A percentile compares a stretch with the other conserved stretches of the same genome.
Evolutionary conservation across 352 stramenopile genomes (phyloP).

Genomic region (Peronospora belbahrii): DNA sequence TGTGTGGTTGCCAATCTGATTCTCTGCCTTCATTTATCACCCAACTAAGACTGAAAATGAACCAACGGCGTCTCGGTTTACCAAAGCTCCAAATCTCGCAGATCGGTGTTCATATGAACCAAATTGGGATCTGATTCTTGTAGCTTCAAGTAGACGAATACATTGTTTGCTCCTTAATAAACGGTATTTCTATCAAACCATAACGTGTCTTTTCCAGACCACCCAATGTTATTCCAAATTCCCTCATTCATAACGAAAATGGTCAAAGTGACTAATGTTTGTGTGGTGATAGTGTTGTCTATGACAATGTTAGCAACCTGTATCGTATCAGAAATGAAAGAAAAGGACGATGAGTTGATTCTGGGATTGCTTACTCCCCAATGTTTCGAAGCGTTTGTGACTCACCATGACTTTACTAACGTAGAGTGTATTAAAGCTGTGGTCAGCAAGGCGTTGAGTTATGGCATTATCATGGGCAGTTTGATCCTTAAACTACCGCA

Average conservation of each 20-base stretch:
- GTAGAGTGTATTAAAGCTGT: slow-evolving; percentile 77
- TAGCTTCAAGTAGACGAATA: slow-evolving; percentile 14
- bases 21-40: too few species aligned
- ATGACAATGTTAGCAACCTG: slow-evolving; percentile 9
- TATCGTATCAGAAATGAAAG: slow-evolving; percentile 8
- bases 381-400: slow-evolving; percentile 79
- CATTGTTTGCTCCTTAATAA: neutral
- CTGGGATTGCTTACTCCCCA: slow-evolving; percentile 62
- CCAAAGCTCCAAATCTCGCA: too few species aligned
- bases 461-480: slow-evolving; percentile 81
- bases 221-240: slow-evolving; percentile 2
- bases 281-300: slow-evolving; percentile 6
- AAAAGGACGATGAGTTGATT: slow-evolving; percentile 46
- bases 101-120: too few species aligned
- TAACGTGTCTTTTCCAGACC: neutral
- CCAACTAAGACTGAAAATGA: too few species aligned
- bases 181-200: neutral
- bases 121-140: slow-evolving; percentile 21
- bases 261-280: slow-evolving; percentile 13
- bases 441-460: slow-evolving; percentile 77
- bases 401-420: slow-evolving; percentile 76
- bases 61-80: too few species aligned
- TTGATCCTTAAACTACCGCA: slow-evolving; percentile 86
- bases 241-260: neutral
- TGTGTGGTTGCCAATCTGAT: too few species aligned